phyloP scores from a whole-genome alignment of 495 filamentous ascomycete species.

The Collariella sp. region DNA sequence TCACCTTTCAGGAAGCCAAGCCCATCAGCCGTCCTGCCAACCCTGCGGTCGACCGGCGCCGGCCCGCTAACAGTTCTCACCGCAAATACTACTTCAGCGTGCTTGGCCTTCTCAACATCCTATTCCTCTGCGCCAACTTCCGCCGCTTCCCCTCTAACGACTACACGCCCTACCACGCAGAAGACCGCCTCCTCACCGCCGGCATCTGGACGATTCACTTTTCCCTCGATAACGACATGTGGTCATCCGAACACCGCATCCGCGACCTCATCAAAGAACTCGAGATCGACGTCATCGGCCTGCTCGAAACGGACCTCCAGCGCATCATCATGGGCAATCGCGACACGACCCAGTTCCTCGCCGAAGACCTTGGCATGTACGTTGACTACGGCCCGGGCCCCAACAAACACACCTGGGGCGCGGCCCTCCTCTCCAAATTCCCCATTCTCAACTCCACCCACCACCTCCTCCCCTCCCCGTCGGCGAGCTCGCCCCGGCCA shows the following conservation, averaged over 20 bases:
- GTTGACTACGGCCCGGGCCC: slow-evolving; percentile 95
- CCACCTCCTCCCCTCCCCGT: slow-evolving; percentile 89
- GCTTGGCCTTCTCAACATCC: slow-evolving; percentile 60
- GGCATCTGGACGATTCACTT: slow-evolving; percentile 99
- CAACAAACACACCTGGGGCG: slow-evolving; percentile 98
- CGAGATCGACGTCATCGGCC: slow-evolving; percentile 88
- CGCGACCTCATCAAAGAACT: slow-evolving; percentile 85
- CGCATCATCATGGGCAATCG: slow-evolving; percentile 99
- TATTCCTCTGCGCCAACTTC: slow-evolving; percentile 74
- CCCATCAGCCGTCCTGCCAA: slow-evolving; percentile 5
- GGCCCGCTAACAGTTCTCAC: slow-evolving; percentile 25
- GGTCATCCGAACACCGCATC: slow-evolving; percentile 91
- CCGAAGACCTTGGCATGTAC: slow-evolving; percentile 96
- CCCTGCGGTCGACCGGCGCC: slow-evolving; percentile 7
- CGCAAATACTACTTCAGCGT: slow-evolving; percentile 44
- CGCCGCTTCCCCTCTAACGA: slow-evolving; percentile 91
- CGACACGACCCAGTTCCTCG: slow-evolving; percentile 89
- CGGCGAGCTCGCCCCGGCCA: slow-evolving; percentile 92
- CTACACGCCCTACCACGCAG: slow-evolving; percentile 80
- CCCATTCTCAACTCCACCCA: slow-evolving; percentile 96
- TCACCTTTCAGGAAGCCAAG: slow-evolving; percentile 38
- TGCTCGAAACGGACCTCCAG: slow-evolving; percentile 89
- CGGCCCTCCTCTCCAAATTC: slow-evolving; percentile 89
- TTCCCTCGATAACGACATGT: slow-evolving; percentile 97
- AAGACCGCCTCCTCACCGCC: slow-evolving; percentile 77